Base-by-base conservation (phyloP, 169 alveolate genomes). In the Blepharisma undulans region DNA sequence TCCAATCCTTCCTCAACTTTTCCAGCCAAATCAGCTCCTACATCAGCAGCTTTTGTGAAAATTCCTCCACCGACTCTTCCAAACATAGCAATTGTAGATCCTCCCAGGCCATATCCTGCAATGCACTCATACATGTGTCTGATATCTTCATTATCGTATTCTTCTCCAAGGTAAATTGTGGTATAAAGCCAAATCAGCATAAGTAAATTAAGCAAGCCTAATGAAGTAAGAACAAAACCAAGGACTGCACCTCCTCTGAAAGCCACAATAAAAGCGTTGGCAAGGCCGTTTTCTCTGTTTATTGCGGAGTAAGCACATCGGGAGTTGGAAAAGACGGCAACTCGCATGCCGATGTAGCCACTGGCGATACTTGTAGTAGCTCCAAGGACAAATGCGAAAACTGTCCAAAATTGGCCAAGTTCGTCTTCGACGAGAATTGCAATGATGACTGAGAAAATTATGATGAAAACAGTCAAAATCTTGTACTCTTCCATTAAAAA, bases 51-150 rank as follows among this genome's bases (percentile, higher is more conserved):
- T 92, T 98, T 98, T 74, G 99, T 98, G 95, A 96, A 98, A 90
- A 98, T 98, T 77, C 99, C 99, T n/a, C 99, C 99, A 72, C 98
- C 99, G 34, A 98, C 99, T 80, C 98, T 97, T 72, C 98, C 98
- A 90, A 98, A 98, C 85, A 98, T 89, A 22, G 98, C 99, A 71
- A 98, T 95, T n/a, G 98, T 96, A 30, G 98, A 96, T 66, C 98
- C 99, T 34, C 98, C 99, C 22, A 96, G 92, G 4, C 98, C 98
- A 82, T 93, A 97, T n/a, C 98, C 98, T 27, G 99, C 98, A 22
- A 97, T 93, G 48, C 96, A 96, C 81, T 97, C 98, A 91, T 93
- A 97, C 59, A 98, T 78, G 33, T 91, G 76, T 76, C 89, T 76
- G 80, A 94, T 94, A 29, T 60, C 92, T 0, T 78, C 94, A n/a